Percentiles rank a stretch among this genome's conserved stretches.
Evolutionary conservation across 1,139 yeast species (phyloP).

Genomic region (Debaryomyces fabryi): DNA sequence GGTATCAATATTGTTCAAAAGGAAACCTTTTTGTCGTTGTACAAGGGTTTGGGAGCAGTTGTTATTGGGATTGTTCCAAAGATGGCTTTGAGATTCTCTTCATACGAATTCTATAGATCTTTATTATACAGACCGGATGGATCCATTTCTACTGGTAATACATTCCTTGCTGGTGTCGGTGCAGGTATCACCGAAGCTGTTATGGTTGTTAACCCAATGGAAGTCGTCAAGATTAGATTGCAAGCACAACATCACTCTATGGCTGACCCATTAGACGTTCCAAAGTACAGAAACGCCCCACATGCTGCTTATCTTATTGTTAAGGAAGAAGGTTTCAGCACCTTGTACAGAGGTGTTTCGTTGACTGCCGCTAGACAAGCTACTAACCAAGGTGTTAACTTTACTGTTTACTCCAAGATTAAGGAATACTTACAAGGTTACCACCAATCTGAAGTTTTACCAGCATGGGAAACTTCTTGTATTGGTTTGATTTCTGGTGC

Average conservation of each 20-base stretch:
- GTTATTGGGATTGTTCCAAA: constrained; percentile 97
- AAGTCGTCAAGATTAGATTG: constrained; percentile 92
- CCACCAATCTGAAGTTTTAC: constrained; percentile 67
- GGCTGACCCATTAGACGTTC: constrained; percentile 77
- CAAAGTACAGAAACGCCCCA: constrained; percentile 90
- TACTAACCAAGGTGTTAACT: constrained; percentile 97
- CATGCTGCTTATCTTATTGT: constrained; percentile 86
- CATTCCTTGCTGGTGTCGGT: constrained; percentile 92
- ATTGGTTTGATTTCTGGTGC: constrained; percentile 96
- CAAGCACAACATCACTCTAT: constrained; percentile 94
- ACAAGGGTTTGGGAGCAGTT: constrained; percentile 96
- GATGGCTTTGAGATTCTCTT: constrained; percentile 95
- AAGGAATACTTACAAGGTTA: constrained; percentile 70
- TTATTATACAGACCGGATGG: constrained; percentile 69
- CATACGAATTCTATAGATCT: constrained; percentile 86
- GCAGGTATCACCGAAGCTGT: constrained; percentile 98
- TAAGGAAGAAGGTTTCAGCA: constrained; percentile 87
- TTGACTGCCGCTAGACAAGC: constrained; percentile 98
- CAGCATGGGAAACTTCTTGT: constrained; percentile 91
- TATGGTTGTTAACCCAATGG: constrained; percentile 93
- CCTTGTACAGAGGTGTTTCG: constrained; percentile 92
- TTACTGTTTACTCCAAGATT: constrained; percentile 89
- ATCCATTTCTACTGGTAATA: constrained; percentile 66
- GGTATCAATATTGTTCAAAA: constrained; percentile 77
- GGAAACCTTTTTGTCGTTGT: constrained; percentile 84